These are phyloP conservation scores for Exophiala aquamarina DNA, from an alignment of 2,329 filamentous ascomycete species.

Conservation along the genomic window DNA sequence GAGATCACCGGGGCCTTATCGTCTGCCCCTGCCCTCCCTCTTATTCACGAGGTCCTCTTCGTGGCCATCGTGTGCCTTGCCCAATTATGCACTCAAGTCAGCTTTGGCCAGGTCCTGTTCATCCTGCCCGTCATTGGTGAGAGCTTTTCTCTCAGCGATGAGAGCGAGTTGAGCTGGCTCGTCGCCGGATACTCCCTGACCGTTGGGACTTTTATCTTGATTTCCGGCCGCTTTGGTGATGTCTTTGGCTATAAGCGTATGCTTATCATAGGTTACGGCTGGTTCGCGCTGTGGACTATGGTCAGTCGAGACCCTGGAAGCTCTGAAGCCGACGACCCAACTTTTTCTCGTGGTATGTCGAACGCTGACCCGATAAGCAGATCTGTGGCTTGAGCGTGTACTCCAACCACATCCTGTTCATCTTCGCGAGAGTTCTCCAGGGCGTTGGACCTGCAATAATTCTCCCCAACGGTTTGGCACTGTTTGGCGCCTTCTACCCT, in stretches of 20 bases:
- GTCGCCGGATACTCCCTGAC: slow-evolving; percentile 58
- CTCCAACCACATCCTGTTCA: too few relatives aligned
- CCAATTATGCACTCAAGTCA: slow-evolving; percentile 48
- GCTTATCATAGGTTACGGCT: slow-evolving; percentile 37
- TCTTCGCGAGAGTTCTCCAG: too few relatives aligned
- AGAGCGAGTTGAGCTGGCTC: slow-evolving; percentile 55
- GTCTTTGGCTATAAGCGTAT: slow-evolving; percentile 39
- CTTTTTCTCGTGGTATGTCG: slow-evolving; percentile 43
- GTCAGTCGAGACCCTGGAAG: too few relatives aligned
- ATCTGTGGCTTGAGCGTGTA: too few relatives aligned
- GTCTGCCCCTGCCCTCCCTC: slow-evolving; percentile 5
- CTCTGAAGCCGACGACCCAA: slow-evolving; percentile 37
- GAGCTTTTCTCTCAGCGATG: slow-evolving; percentile 45
- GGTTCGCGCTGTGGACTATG: slow-evolving; percentile 39
- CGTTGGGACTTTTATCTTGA: slow-evolving; percentile 40
- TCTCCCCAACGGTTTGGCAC: too few relatives aligned
- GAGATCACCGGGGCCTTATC: background rate
- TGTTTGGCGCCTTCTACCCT: too few relatives aligned
- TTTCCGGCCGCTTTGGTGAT: slow-evolving; percentile 39
- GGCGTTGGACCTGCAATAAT: too few relatives aligned
- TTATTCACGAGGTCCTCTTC: slow-evolving; percentile 33
- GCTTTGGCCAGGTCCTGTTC: slow-evolving; percentile 50
- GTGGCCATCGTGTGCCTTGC: slow-evolving; percentile 37
- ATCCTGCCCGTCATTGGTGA: slow-evolving; percentile 50
- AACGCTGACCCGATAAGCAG: slow-evolving; percentile 56